Base-by-base conservation (phyloP, 2,329 filamentous ascomycete species). In the Diaporthe helianthi region DNA sequence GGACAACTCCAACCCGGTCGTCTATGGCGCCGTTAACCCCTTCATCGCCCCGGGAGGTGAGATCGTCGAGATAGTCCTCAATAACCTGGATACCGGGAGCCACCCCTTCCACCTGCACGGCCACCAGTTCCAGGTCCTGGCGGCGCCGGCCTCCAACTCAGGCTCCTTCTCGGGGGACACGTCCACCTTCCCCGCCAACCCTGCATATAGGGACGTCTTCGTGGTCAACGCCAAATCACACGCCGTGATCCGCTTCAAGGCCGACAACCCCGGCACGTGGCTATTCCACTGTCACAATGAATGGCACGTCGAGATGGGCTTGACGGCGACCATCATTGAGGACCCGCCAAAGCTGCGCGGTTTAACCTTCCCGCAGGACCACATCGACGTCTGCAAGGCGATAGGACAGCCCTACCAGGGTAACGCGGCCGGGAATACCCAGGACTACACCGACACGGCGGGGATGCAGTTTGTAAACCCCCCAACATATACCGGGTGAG, bases 361-460 rank as follows among this genome's bases (percentile, higher is more conserved):
- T 3, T 76, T 87, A 63, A 80, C 79, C 1, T 86, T 93, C 53
- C 90, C 90, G 0, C 76, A 83, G 33, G 84, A 90, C 70, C 89
- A 92, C 74, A 80, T 84, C 73, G 80, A 79, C 26, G 78, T 78
- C 44, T 86, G 84, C 74, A 77, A 80, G 17, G 83, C 80, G 6
- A 79, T 79, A 26, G 80, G 80, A 19, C 81, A 85, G 1, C 84
- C 86, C 1, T 84, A 80, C 1, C 73, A 76, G 13, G 91, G 91
- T 0, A 93, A 93, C 73, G 91, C 91, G 0, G 91, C 87, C 0
- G 91, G 88, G 0, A 91, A 91, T 71, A 88, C 85, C 0, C 73
- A 78, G 1, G 78, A 92, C 69, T 76, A 83, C 4, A 78, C 87
- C 2, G 85, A 92, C 73, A 80, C 87, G 4, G 79, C 76, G 0